phyloP scores from a whole-genome alignment of 2,329 filamentous ascomycete species.

The Nannizzia gypsea region DNA sequence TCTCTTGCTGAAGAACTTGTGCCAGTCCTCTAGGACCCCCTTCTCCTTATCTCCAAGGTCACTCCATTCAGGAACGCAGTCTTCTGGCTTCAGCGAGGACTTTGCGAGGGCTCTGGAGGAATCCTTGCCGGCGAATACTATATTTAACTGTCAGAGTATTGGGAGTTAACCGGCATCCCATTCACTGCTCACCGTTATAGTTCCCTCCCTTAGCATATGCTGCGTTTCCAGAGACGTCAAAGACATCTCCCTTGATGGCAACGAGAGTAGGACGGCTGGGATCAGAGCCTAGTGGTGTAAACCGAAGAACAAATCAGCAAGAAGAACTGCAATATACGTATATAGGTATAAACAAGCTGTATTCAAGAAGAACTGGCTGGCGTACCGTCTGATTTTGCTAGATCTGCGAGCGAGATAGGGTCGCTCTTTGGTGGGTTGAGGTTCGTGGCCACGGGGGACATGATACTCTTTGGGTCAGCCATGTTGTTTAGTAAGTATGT shows the following conservation, averaged over 20 bases:
- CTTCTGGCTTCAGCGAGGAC: slow-evolving; percentile 74
- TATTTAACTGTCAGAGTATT: background rate
- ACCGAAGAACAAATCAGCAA: background rate
- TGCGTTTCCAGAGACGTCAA: slow-evolving; percentile 84
- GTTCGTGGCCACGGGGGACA: slow-evolving; percentile 15
- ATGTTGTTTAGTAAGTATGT: slow-evolving; percentile 6
- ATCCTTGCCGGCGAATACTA: slow-evolving; percentile 93
- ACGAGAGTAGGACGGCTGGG: slow-evolving; percentile 41
- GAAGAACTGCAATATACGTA: background rate
- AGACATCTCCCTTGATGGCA: slow-evolving; percentile 74
- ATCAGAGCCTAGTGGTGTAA: slow-evolving; percentile 10
- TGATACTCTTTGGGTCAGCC: slow-evolving; percentile 12
- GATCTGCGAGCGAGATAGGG: slow-evolving; percentile 65
- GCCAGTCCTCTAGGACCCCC: slow-evolving; percentile 78
- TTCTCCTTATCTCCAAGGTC: slow-evolving; percentile 77
- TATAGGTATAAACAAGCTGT: background rate
- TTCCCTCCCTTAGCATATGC: slow-evolving; percentile 71
- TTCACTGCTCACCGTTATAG: slow-evolving; percentile 59
- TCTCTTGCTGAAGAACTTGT: slow-evolving; percentile 89
- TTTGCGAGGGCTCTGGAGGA: slow-evolving; percentile 81
- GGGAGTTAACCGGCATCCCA: background rate
- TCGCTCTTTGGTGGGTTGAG: slow-evolving; percentile 81
- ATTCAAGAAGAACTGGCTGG: slow-evolving; percentile 8
- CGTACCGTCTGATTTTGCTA: slow-evolving; percentile 74
- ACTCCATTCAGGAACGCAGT: slow-evolving; percentile 71